These are phyloP conservation scores for Cadophora luteo-olivacea DNA, from an alignment of 2,329 filamentous ascomycete genomes.

Conservation along the genomic window DNA sequence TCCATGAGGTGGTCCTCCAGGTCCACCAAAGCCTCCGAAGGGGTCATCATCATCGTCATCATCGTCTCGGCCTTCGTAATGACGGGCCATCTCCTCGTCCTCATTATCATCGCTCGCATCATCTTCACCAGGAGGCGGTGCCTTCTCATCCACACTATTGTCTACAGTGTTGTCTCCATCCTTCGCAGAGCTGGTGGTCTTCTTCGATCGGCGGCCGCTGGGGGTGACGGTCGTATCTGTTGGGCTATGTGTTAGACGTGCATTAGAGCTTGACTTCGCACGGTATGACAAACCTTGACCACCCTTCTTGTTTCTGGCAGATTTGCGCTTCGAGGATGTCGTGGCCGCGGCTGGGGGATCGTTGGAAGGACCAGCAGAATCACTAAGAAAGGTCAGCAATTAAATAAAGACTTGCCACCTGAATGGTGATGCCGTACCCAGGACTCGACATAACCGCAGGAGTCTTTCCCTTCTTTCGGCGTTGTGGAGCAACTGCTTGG, in stretches of 20 bases:
- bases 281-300: conserved; percentile 53
- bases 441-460: conserved; percentile 74
- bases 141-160: conserved; percentile 36
- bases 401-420: conserved; percentile 27
- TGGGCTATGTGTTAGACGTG: conserved; percentile 45
- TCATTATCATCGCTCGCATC: conserved; percentile 64
- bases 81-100: conserved; percentile 64
- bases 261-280: conserved; percentile 30
- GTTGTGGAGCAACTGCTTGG: conserved; percentile 50
- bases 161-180: conserved; percentile 74
- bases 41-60: conserved; percentile 66
- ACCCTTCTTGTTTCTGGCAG: conserved; percentile 73
- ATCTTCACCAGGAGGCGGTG: conserved; percentile 33
- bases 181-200: conserved; percentile 65
- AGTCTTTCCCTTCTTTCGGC: conserved; percentile 67
- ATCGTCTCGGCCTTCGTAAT: conserved; percentile 56
- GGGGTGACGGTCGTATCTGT: conserved; percentile 46
- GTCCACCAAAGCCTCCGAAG: conserved; percentile 71
- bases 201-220: conserved; percentile 52
- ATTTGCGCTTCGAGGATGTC: conserved; percentile 73
- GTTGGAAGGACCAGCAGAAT: conserved; percentile 68
- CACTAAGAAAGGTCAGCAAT: conserved; percentile 52
- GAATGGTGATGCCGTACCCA: conserved; percentile 59
- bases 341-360: conserved; percentile 60
- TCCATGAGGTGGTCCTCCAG: conserved; percentile 65